These are phyloP conservation scores for Fusarium chlamydosporum DNA, from an alignment of 2,329 filamentous ascomycete genomes.

Conservation along the genomic window DNA sequence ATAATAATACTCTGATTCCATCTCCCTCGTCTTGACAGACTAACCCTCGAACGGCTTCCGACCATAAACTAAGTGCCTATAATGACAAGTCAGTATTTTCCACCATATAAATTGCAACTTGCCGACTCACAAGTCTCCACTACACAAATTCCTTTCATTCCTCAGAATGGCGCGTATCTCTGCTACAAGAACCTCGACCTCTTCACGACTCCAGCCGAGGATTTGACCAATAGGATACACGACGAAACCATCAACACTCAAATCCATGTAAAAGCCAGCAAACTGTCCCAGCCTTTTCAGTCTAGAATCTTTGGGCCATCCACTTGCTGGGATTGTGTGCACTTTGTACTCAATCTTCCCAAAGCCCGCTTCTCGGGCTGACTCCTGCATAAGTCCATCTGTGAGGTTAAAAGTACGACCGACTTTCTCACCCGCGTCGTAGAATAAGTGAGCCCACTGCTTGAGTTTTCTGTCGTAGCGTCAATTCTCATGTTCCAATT, in stretches of 20 bases:
- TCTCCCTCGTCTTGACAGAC: too few species aligned
- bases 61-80: constrained; percentile 25
- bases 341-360: constrained; percentile 14
- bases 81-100: background rate
- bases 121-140: constrained; percentile 16
- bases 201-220: constrained; percentile 21
- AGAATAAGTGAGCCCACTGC: constrained; percentile 40
- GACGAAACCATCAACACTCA: constrained; percentile 27
- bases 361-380: constrained; percentile 25
- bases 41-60: constrained; percentile 1
- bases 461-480: constrained; percentile 16
- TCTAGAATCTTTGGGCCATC: constrained; percentile 35
- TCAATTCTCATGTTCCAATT: background rate
- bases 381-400: constrained; percentile 28
- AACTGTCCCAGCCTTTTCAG: constrained; percentile 30
- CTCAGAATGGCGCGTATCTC: constrained; percentile 21
- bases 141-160: constrained; percentile 13
- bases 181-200: constrained; percentile 19
- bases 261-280: constrained; percentile 33
- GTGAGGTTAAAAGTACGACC: constrained; percentile 33
- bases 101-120: fast-evolving
- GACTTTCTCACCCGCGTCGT: constrained; percentile 31
- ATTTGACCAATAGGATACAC: constrained; percentile 28
- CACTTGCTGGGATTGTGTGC: constrained; percentile 17
- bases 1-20: too few species aligned